Evolutionary conservation across 2,329 filamentous ascomycete genomes (phyloP).

Genomic region (Neonectria hederae): DNA sequence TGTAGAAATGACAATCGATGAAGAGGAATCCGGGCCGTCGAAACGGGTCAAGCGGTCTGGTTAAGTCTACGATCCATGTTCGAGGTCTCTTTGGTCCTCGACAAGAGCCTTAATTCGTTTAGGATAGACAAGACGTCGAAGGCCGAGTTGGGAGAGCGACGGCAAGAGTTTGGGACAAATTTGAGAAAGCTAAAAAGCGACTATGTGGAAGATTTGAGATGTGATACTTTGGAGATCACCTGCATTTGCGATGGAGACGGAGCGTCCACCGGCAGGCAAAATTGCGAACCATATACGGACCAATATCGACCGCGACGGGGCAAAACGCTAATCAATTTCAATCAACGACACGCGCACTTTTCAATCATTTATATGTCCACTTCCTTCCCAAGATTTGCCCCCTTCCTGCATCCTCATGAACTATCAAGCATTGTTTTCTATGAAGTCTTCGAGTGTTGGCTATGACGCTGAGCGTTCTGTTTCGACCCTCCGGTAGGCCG

Average conservation of each 20-base stretch:
- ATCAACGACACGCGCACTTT: slow-evolving; percentile 5
- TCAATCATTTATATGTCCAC: slow-evolving; percentile 9
- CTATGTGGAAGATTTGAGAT: slow-evolving; percentile 11
- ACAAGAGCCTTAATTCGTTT: background rate
- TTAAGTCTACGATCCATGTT: slow-evolving; percentile 20
- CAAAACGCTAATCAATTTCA: slow-evolving; percentile 13
- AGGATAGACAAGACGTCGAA: background rate
- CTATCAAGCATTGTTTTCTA: background rate
- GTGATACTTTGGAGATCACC: slow-evolving; percentile 14
- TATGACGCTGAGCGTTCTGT: background rate
- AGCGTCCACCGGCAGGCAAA: background rate
- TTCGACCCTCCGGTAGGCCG: slow-evolving; percentile 3
- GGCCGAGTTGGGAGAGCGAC: background rate
- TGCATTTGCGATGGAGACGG: slow-evolving; percentile 2
- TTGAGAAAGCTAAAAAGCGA: slow-evolving; percentile 9
- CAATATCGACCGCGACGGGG: background rate
- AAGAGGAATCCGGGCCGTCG: slow-evolving; percentile 35
- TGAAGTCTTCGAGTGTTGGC: background rate
- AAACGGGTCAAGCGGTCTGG: slow-evolving; percentile 44
- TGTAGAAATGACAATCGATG: slow-evolving; percentile 42
- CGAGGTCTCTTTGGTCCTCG: background rate
- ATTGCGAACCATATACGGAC: slow-evolving; percentile 16
- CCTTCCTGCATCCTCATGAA: background rate
- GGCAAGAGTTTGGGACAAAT: slow-evolving; percentile 2
- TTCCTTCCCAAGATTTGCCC: background rate